These are phyloP conservation scores for Zasmidium cellare DNA, from an alignment of 2,329 filamentous ascomycete species.

Conservation along the genomic window DNA sequence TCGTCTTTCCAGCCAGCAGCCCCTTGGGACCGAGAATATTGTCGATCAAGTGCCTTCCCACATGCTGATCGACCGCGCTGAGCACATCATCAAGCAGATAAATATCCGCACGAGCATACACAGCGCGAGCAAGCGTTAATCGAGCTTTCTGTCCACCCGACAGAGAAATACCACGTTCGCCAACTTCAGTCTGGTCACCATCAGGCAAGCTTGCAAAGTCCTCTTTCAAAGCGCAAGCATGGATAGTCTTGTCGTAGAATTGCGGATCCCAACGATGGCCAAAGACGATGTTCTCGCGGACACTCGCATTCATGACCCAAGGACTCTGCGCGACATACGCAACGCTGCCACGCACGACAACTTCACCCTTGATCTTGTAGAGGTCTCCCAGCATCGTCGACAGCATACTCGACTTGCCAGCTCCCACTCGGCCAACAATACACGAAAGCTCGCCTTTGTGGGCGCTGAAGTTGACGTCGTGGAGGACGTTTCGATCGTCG, in stretches of 20 bases:
- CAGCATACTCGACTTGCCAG: constrained; percentile 91
- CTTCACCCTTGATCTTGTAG: constrained; percentile 83
- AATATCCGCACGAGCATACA: constrained; percentile 95
- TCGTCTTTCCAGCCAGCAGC: constrained; percentile 79
- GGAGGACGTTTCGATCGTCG: constrained; percentile 65
- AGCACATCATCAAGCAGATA: constrained; percentile 93
- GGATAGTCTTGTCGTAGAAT: constrained; percentile 91
- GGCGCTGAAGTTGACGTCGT: constrained; percentile 83
- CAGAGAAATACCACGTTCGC: constrained; percentile 92
- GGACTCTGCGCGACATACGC: constrained; percentile 91
- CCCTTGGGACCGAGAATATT: constrained; percentile 86
- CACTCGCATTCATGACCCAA: constrained; percentile 98
- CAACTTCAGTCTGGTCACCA: constrained; percentile 94
- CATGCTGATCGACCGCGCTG: constrained; percentile 97
- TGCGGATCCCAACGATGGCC: constrained; percentile 89
- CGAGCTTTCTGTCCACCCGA: constrained; percentile 96
- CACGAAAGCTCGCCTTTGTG: constrained; percentile 93
- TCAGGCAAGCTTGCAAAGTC: constrained; percentile 92
- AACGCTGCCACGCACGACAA: constrained; percentile 75
- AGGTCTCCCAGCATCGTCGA: constrained; percentile 87
- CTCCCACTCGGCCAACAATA: constrained; percentile 88
- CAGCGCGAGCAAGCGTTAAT: constrained; percentile 85
- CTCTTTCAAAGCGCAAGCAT: constrained; percentile 85
- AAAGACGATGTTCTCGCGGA: constrained; percentile 96
- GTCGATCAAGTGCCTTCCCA: constrained; percentile 91